These are phyloP conservation scores for Fusarium drepaniforme DNA, from an alignment of 2,329 filamentous ascomycete genomes.

Conservation along the genomic window DNA sequence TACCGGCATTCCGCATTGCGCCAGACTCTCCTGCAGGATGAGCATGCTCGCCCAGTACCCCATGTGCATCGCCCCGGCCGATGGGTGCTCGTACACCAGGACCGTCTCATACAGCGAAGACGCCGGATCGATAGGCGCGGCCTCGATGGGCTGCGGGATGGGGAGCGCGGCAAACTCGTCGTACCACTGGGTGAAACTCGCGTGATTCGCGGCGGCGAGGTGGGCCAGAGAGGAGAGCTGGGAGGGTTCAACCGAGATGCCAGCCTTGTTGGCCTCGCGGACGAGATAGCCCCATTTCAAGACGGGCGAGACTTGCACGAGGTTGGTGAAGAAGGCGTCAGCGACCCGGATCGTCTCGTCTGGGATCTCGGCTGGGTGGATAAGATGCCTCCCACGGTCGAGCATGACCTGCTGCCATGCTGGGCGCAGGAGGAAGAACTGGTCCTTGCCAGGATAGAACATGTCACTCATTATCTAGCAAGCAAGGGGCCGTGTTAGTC, in stretches of 20 bases:
- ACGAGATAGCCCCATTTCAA: conserved; percentile 49
- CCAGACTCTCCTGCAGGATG: conserved; percentile 54
- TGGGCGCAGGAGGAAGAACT: conserved; percentile 52
- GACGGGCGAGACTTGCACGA: conserved; percentile 51
- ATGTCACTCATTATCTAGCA: conserved; percentile 54
- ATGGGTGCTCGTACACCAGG: conserved; percentile 47
- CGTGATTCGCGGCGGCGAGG: conserved; percentile 44
- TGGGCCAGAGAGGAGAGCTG: conserved; percentile 46
- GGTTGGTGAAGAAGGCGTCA: conserved; percentile 50
- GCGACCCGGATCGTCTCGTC: conserved; percentile 41
- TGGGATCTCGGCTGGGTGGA: conserved; percentile 40
- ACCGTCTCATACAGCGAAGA: conserved; percentile 49
- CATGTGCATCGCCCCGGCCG: conserved; percentile 52
- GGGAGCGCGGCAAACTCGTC: conserved; percentile 41
- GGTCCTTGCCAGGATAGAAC: conserved; percentile 49
- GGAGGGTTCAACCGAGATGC: conserved; percentile 45
- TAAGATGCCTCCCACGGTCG: conserved; percentile 41
- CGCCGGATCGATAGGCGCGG: conserved; percentile 44
- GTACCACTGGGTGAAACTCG: conserved; percentile 51
- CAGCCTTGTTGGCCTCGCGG: conserved; percentile 46
- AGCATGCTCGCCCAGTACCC: conserved; percentile 55
- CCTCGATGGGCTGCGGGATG: conserved; percentile 42
- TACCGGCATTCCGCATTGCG: conserved; percentile 47
- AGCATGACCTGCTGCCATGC: conserved; percentile 53
- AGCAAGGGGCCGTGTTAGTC: conserved; percentile 37